Base-by-base conservation (phyloP, 2,329 filamentous ascomycete genomes). In the Arthrobotrys pseudoclavata region DNA sequence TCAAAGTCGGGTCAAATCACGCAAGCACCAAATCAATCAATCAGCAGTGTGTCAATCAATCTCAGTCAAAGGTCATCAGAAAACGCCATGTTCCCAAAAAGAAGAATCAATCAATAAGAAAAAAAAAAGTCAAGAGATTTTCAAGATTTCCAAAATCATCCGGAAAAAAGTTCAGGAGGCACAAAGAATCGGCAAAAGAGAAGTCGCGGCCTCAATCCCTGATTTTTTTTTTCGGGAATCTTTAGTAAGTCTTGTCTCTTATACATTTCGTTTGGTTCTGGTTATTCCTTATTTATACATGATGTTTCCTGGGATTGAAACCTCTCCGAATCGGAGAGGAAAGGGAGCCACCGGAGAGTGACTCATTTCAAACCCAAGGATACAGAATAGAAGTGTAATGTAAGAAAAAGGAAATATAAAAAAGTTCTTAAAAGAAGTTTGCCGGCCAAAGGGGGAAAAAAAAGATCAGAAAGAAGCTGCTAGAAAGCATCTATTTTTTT, bases 221-320 rank as follows among this genome's bases (percentile, higher is more conserved):
- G 45, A 57, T n/a, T 57, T 20, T 34, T 57, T 20, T 34, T 20
- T 29, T 47, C 9, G 20, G 29, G 29, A 20, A 67, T 22, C 20
- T 67, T 67, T 37, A 57, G 52, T 60, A 34, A 45, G 52, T 68
- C 50, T 62, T 75, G 60, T 60, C 55, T 62, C 72, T 76, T 64
- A 47, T 76, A 70, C 66, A 76, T 77, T 69, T 69, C 50, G 47
- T 68, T 69, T 68, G 66, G 55, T 71, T 69, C 48, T 68, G 53
- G 34, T 66, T 62, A 60, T 77, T 70, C 60, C 50, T 70, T 77
- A 77, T 77, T 77, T 77, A 77, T 77, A 77, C 74, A 77, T 77
- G 74, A 70, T 77, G 60, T 72, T 72, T 72, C 60, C 74, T 62
- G 15, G 45, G n/a, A 22, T 26, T 31, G 52, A 53, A 52, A 18